Conservation (phyloP, 352 stramenopile species). For the Peronospora destructor region DNA sequence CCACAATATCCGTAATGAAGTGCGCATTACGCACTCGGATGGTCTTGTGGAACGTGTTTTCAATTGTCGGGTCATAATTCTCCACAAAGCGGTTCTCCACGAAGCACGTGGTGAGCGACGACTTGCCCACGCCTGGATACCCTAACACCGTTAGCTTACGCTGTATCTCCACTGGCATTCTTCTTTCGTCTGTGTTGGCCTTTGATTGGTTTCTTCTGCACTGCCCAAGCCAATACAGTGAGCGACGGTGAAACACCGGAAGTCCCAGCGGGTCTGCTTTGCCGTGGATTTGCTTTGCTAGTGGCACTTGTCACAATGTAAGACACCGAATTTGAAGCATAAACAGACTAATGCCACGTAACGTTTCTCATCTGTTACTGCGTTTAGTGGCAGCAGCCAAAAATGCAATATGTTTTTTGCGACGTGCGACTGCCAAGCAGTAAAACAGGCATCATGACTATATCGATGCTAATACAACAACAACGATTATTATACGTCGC, state of each 20-base stretch:
- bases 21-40: slow-evolving; percentile 94
- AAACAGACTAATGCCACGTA: not conserved
- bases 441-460: not conserved
- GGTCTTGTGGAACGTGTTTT: slow-evolving; percentile 95
- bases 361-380: not conserved
- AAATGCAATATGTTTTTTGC: not conserved
- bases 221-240: not conserved
- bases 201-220: slow-evolving; percentile 10
- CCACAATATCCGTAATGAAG: slow-evolving; percentile 95
- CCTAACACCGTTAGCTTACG: slow-evolving; percentile 93
- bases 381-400: not conserved
- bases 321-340: not conserved
- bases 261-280: slow-evolving; percentile 4
- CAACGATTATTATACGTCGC: not conserved
- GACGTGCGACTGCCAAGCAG: not conserved
- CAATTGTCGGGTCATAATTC: slow-evolving; percentile 95
- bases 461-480: not conserved
- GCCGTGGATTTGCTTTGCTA: not conserved
- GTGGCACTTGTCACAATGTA: not conserved
- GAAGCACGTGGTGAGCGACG: slow-evolving; percentile 91
- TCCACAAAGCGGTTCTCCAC: slow-evolving; percentile 89
- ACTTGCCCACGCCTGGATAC: slow-evolving; percentile 93
- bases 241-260: slow-evolving; percentile 17
- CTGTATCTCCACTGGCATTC: slow-evolving; percentile 90
- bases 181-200: slow-evolving; percentile 5